Conservation (phyloP, 305 asterid genomes). For the Stenogyne calaminthoides region DNA sequence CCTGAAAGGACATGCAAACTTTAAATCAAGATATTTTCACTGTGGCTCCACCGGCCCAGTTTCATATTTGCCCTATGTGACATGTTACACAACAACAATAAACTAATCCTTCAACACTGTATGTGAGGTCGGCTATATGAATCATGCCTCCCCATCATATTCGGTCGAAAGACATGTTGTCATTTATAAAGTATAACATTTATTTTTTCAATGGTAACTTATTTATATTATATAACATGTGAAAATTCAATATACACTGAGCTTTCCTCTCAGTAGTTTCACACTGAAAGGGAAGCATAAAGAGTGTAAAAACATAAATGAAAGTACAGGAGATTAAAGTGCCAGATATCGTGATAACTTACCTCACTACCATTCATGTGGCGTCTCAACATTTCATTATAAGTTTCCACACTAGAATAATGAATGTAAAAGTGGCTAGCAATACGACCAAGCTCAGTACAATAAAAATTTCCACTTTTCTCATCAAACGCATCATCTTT, state of each 20-base stretch:
- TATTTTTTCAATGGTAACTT: background rate
- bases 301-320: background rate
- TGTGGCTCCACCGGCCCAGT: slow-evolving; percentile 5
- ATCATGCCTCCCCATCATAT: background rate
- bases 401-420: slow-evolving; percentile 96
- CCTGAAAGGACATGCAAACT: too few relatives aligned
- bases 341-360: slow-evolving; percentile 24
- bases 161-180: background rate
- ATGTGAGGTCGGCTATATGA: background rate
- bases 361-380: slow-evolving; percentile 99
- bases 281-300: slow-evolving; percentile 18
- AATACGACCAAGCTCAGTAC: slow-evolving; percentile 99
- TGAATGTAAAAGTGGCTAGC: slow-evolving; percentile 99
- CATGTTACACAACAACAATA: background rate
- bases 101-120: too few relatives aligned
- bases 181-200: background rate
- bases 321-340: slow-evolving; percentile 16
- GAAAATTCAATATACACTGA: slow-evolving; percentile 11
- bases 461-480: slow-evolving; percentile 97
- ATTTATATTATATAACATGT: background rate
- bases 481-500: slow-evolving; percentile 99
- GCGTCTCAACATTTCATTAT: slow-evolving; percentile 85
- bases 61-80: background rate
- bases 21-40: background rate
- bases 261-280: slow-evolving; percentile 7